These are phyloP conservation scores for Puccinia brachypodii DNA, from an alignment of 1,284 basidiomycete species.

Conservation along the genomic window DNA sequence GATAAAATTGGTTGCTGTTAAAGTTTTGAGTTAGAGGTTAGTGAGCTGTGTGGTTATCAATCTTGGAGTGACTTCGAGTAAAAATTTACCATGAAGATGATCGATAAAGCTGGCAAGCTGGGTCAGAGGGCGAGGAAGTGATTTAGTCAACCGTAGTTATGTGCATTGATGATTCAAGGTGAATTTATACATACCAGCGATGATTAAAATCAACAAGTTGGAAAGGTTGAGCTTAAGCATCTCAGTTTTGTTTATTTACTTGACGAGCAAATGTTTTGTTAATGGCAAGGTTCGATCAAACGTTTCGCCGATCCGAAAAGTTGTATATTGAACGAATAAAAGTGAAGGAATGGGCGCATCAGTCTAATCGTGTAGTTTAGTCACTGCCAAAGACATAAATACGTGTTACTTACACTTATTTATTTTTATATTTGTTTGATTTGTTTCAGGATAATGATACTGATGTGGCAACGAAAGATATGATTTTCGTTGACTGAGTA, in stretches of 20 bases:
- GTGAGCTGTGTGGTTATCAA: background rate
- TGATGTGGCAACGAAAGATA: background rate
- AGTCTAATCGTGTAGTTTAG: background rate
- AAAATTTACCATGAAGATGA: constrained; percentile 1
- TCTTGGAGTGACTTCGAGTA: background rate
- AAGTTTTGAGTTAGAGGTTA: background rate
- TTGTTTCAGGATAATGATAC: background rate
- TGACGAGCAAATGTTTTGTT: background rate
- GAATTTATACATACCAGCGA: background rate
- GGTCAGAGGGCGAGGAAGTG: background rate
- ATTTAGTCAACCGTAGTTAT: background rate
- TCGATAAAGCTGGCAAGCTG: constrained; percentile 11
- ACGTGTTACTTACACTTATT: background rate
- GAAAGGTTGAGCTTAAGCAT: background rate
- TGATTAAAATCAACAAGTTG: constrained; percentile 1
- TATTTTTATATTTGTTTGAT: background rate
- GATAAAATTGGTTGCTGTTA: background rate
- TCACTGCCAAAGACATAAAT: background rate
- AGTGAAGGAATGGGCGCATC: background rate
- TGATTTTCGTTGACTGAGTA: background rate
- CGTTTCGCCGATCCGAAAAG: background rate
- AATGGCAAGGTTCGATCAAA: background rate
- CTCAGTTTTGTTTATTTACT: background rate
- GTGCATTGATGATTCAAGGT: background rate
- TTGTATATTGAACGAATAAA: background rate